Base-by-base conservation (phyloP, 306 rosid genomes). In the Myrica gale region DNA sequence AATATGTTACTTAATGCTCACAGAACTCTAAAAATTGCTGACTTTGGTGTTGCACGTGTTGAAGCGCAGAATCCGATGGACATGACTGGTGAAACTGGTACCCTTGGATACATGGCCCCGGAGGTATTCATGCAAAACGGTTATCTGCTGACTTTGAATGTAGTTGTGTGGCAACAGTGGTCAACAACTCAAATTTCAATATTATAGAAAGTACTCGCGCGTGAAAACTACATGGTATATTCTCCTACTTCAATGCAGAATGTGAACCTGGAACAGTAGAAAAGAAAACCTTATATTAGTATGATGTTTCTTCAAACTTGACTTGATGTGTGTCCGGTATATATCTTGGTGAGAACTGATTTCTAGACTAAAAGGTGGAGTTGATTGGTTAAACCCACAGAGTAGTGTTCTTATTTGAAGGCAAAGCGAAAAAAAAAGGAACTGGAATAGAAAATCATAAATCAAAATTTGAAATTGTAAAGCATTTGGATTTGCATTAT, bases 21-120 rank as follows among this genome's bases (percentile, higher is more conserved):
- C 0, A 71, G 76, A 41, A 82, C 73, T 41, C 74, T 90, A 41
- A 90, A 90, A 83, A 88, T 90, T 75, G 92, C 95, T 17, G 95
- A 90, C 84, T 90, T 90, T 56, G 95, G 95, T 7, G 95, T 90
- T 56, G 95, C 95, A 43, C 95, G 95, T 17, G 92, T 90, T 53
- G 95, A 90, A 81, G 95, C 95, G 73, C 90, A 82, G 11, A 90
- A 90, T 86, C 92, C 95, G 0, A 86, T 89, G 60, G 95, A 90
- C 63, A 90, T 90, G 95, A 90, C 95, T 45, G 95, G 95, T 23
- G 95, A 88, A 88, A 90, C 95, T n/a, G 95, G 92, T 53, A 90
- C 95, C 75, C 90, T 90, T 60, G 95, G 95, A 68, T 90, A 90
- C 79, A 90, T 90, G 95, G 95, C 95, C 10, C 95, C 95, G 19